Base-by-base conservation (phyloP, 2,329 filamentous ascomycete species). In the Massarina eburnea region DNA sequence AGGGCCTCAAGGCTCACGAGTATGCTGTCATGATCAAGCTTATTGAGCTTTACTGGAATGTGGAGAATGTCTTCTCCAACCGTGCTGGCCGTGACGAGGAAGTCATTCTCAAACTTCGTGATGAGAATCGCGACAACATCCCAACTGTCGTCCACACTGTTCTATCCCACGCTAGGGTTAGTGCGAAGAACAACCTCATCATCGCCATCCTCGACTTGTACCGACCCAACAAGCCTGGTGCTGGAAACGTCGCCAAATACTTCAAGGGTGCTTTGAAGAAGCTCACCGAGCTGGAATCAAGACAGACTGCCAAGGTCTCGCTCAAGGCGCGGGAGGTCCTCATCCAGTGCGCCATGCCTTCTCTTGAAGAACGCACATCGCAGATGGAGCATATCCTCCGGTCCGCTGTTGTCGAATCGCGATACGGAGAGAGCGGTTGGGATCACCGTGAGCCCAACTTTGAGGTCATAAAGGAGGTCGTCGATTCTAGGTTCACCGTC, bases 351-450 rank as follows among this genome's bases (percentile, higher is more conserved):
- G 91, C 94, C 43, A 82, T 99, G 69, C 94, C 94, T 15, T 99
- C 94, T 3, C 79, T 99, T 17, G 94, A 97, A 72, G 94, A 99
- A 80, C 86, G 94, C 59, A 88, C 89, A 20, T 82, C 87, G 6
- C 94, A 99, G 76, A 96, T 99, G 92, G 94, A 97, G 78, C 92
- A 97, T 73, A 99, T 99, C 55, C 80, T 99, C 44, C 89, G 91
- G 48, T 96, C 92, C 20, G 92, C 94, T 0, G 94, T 99, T 18
- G 84, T 96, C 7, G 91, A 99, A 72, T 96, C 91, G n/a, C 86
- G 89, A 58, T 99, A 99, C 65, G 94, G 94, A 48, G 94, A 99
- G 80, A 91, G 89, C 49, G 91, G 92, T 41, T 96, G 89, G 88
- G 92, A 96, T 54, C 94, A 99, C 75, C 82, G 94, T 57, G 89